Conservation (phyloP, 148 eudicot genomes). For the Persicaria tinctoria region DNA sequence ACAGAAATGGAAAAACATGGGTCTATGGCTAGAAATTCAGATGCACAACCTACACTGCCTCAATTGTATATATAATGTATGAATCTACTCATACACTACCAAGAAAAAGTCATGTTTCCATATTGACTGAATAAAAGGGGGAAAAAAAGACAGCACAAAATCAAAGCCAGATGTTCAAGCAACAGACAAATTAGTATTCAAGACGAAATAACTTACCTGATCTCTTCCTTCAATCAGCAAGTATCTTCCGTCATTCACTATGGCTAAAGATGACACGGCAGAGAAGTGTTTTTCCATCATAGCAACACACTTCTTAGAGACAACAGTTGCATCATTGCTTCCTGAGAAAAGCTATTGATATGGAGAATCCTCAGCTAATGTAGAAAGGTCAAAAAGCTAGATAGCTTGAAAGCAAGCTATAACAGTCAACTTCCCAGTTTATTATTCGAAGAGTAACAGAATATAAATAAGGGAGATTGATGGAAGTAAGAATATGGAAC, state of each 20-base stretch:
- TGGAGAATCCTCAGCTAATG: constrained; percentile 1
- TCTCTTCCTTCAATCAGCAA: constrained; percentile 92
- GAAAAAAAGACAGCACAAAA: neutral
- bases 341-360: constrained; percentile 72
- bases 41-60: neutral
- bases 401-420: neutral
- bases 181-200: neutral
- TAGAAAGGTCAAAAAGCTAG: neutral
- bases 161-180: neutral
- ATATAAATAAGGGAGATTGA: neutral
- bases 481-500: no score
- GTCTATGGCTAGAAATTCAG: neutral
- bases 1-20: neutral
- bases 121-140: neutral
- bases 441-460: neutral
- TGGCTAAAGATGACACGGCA: constrained; percentile 69
- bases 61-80: neutral
- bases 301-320: constrained; percentile 62
- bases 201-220: constrained; percentile 35
- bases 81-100: neutral
- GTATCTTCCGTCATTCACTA: constrained; percentile 70
- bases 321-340: constrained; percentile 69
- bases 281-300: constrained; percentile 79
- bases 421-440: neutral
- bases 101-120: neutral